A percentile compares a stretch with the other conserved stretches of the same genome.
phyloP scores from a whole-genome alignment of 192 early-diverging fungal genomes.

The Coemansia sp. region DNA sequence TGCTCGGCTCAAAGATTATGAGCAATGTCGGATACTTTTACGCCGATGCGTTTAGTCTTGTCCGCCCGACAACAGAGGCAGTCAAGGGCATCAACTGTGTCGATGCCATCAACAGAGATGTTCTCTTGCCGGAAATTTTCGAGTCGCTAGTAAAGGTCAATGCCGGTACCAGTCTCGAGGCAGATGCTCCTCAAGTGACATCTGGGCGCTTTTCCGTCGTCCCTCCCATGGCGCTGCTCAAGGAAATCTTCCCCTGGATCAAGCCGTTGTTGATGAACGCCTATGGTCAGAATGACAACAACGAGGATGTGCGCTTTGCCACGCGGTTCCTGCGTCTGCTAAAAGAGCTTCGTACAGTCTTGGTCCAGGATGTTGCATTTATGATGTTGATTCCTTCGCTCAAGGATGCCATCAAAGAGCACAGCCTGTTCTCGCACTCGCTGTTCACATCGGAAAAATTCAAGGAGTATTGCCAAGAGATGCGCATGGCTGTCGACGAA shows the following conservation, averaged over 20 bases:
- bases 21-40: constrained; percentile 42
- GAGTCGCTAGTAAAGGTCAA: constrained; percentile 27
- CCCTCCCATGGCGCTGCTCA: constrained; percentile 32
- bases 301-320: constrained; percentile 30
- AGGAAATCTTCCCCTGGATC: constrained; percentile 48
- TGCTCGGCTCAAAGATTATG: constrained; percentile 31
- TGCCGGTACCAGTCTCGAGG: constrained; percentile 24
- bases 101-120: constrained; percentile 15
- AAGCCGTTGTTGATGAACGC: constrained; percentile 27
- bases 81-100: constrained; percentile 41
- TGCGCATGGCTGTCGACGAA: constrained; percentile 21
- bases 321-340: constrained; percentile 36
- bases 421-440: constrained; percentile 23
- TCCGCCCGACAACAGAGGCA: constrained; percentile 23
- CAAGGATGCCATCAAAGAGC: constrained; percentile 4
- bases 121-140: constrained; percentile 26
- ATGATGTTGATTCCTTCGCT: constrained; percentile 41
- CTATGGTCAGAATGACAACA: constrained; percentile 34
- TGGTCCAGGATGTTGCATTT: constrained; percentile 45
- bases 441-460: constrained; percentile 34
- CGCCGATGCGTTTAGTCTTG: constrained; percentile 35
- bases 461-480: constrained; percentile 18
- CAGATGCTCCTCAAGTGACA: constrained; percentile 1
- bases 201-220: constrained; percentile 28
- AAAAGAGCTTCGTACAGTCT: constrained; percentile 39